phyloP scores from a whole-genome alignment of 2,329 filamentous ascomycete species.

The Talaromyces sp. region DNA sequence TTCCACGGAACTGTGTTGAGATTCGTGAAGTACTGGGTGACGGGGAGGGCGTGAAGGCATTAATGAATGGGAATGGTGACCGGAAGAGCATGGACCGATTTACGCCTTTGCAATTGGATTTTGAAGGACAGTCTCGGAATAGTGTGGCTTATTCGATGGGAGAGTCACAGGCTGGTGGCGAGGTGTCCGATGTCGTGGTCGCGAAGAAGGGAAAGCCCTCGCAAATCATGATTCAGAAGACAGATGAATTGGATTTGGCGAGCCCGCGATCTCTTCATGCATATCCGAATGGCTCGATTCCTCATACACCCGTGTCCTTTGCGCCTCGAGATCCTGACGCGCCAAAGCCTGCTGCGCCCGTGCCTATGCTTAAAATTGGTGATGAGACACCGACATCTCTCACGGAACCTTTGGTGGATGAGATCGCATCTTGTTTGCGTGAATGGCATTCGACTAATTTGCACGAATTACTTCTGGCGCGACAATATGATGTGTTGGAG shows the following conservation, averaged over 20 bases:
- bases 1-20: constrained; percentile 91
- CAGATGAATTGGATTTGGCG: constrained; percentile 36
- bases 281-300: constrained; percentile 33
- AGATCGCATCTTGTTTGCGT: constrained; percentile 92
- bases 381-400: constrained; percentile 91
- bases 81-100: constrained; percentile 39
- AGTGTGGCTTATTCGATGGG: constrained; percentile 32
- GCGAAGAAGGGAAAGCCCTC: constrained; percentile 45
- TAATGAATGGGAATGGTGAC: constrained; percentile 41
- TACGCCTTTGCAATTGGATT: constrained; percentile 28
- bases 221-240: constrained; percentile 42
- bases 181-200: constrained; percentile 38
- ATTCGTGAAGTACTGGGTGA: constrained; percentile 89
- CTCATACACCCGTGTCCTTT: constrained; percentile 38
- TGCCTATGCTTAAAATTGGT: constrained; percentile 96
- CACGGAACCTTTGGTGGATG: constrained; percentile 90
- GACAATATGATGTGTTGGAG: constrained; percentile 80
- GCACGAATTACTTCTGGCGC: constrained; percentile 82
- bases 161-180: constrained; percentile 27
- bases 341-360: constrained; percentile 79
- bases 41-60: constrained; percentile 50
- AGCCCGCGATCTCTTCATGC: constrained; percentile 36
- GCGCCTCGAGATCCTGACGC: constrained; percentile 63
- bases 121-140: constrained; percentile 28
- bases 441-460: constrained; percentile 99